phyloP scores from a whole-genome alignment of 306 rosid species.

The Acacia confusa region DNA sequence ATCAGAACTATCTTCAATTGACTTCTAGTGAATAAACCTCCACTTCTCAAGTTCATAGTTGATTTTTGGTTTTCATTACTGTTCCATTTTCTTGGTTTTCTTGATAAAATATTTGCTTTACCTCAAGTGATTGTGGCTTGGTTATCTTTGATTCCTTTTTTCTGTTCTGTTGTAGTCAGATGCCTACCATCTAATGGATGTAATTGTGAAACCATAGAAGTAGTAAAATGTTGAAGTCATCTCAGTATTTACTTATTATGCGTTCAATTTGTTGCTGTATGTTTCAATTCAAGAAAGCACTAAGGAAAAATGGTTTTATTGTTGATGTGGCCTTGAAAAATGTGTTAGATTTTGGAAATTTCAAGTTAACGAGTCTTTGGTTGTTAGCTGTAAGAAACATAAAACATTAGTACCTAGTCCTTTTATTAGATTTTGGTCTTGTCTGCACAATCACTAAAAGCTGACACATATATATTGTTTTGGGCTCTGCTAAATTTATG shows the following conservation, averaged over 20 bases:
- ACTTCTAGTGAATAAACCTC: background rate
- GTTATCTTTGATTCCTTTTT: background rate
- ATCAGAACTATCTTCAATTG: background rate
- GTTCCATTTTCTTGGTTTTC: background rate
- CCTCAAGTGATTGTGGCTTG: background rate
- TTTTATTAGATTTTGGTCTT: background rate
- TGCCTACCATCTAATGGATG: background rate
- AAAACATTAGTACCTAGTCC: background rate
- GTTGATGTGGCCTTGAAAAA: background rate
- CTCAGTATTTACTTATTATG: background rate
- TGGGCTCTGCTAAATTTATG: background rate
- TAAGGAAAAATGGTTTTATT: background rate
- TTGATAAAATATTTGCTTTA: too few species aligned
- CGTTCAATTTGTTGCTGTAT: background rate
- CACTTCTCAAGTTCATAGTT: background rate
- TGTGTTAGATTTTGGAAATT: background rate
- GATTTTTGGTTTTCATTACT: background rate
- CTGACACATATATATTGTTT: conserved; percentile 1
- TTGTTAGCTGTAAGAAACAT: background rate
- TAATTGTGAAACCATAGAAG: background rate
- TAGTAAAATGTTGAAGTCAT: background rate
- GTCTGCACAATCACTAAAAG: background rate
- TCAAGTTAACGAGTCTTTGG: background rate
- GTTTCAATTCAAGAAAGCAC: background rate
- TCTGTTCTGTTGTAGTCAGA: background rate